A percentile compares a stretch with the other conserved stretches of the same genome.
Conservation (phyloP, 371 early-diverging fungal species). For the Lichtheimia corymbifera region DNA sequence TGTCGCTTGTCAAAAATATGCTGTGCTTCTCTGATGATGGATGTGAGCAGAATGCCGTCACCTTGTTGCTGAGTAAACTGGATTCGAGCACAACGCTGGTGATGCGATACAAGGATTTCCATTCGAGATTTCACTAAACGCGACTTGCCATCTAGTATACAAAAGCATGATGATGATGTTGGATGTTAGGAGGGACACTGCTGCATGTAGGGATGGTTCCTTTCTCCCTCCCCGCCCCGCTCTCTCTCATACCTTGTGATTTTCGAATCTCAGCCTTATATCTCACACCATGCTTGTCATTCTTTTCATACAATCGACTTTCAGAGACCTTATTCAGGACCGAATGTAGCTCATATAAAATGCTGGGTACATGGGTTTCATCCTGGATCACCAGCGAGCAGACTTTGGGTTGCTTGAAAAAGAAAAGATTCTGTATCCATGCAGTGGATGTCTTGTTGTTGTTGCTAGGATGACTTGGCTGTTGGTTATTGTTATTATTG, state of each 20-base stretch:
- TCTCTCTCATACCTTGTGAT: constrained; percentile 5
- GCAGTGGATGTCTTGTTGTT: constrained; percentile 12
- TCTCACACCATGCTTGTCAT: constrained; percentile 33
- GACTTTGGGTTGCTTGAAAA: constrained; percentile 52
- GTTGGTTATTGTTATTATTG: background rate
- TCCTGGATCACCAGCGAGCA: background rate
- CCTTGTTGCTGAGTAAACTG: constrained; percentile 50
- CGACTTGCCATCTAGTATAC: constrained; percentile 10
- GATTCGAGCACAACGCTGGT: constrained; percentile 25
- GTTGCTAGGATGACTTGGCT: background rate
- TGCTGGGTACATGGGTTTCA: background rate
- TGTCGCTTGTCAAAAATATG: background rate
- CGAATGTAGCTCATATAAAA: background rate
- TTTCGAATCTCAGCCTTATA: constrained; percentile 46
- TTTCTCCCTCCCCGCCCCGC: background rate
- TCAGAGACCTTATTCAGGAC: constrained; percentile 36
- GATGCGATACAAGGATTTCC: constrained; percentile 31
- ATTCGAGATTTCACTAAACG: constrained; percentile 49
- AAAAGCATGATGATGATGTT: background rate
- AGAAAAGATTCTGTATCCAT: constrained; percentile 48
- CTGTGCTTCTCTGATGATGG: constrained; percentile 14
- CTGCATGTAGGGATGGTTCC: background rate
- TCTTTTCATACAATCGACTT: constrained; percentile 41
- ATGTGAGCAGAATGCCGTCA: constrained; percentile 21
- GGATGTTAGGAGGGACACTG: background rate